Evolutionary conservation across 2,329 filamentous ascomycete species (phyloP).

Genomic region (Epichloe scottii): DNA sequence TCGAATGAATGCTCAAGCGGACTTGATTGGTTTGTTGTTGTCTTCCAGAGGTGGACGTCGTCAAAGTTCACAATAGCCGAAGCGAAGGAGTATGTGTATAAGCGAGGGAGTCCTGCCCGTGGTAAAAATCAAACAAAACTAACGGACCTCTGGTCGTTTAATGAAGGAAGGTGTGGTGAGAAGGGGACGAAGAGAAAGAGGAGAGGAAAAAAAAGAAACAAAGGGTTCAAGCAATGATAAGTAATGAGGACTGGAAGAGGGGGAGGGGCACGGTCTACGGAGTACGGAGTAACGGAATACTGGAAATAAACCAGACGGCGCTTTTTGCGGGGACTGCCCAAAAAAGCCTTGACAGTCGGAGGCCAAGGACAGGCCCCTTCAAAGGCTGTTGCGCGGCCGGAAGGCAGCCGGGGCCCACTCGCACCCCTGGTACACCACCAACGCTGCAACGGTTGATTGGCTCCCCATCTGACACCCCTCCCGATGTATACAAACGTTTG

Average conservation of each 20-base stretch:
- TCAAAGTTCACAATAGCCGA: background rate
- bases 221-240: background rate
- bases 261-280: background rate
- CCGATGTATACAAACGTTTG: background rate
- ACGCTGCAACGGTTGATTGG: background rate
- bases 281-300: too few relatives aligned
- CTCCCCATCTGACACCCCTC: background rate
- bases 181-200: background rate
- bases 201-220: background rate
- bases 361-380: background rate
- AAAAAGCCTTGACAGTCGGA: background rate
- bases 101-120: constrained; percentile 7
- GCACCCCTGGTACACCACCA: background rate
- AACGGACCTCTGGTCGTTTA: constrained; percentile 3
- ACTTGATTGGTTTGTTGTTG: background rate
- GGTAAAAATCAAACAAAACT: constrained; percentile 6
- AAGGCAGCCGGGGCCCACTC: background rate
- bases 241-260: background rate
- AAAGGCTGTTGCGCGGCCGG: background rate
- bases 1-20: constrained; percentile 3
- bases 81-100: constrained; percentile 7
- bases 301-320: too few relatives aligned
- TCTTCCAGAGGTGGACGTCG: background rate
- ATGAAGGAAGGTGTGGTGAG: constrained; percentile 7
- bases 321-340: background rate